Percentiles rank a stretch among this genome's conserved stretches.
phyloP scores from a whole-genome alignment of 345 rosid species.

The Citrus trifoliata region DNA sequence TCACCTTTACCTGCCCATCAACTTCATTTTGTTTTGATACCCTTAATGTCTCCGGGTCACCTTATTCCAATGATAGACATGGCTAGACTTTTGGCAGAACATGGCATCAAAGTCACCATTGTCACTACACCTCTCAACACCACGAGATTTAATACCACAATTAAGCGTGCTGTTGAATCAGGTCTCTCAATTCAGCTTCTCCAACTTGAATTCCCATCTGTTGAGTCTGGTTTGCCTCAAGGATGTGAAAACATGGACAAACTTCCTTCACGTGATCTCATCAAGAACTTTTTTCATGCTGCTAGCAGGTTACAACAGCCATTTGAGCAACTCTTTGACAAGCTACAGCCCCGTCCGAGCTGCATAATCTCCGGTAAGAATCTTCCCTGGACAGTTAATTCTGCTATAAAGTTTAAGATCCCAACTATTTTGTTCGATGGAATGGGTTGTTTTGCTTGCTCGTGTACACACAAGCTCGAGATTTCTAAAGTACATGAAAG shows the following conservation, averaged over 20 bases:
- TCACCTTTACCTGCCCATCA: too few species aligned
- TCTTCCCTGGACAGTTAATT: constrained; percentile 36
- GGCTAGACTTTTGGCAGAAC: too few species aligned
- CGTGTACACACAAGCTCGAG: constrained; percentile 22
- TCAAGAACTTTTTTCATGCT: constrained; percentile 26
- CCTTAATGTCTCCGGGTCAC: too few species aligned
- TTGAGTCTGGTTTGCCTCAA: constrained; percentile 34
- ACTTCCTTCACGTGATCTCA: constrained; percentile 31
- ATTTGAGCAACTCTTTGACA: constrained; percentile 18
- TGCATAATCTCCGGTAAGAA: constrained; percentile 41
- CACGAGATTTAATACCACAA: background rate
- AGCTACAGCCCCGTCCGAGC: constrained; percentile 31
- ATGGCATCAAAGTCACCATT: too few species aligned
- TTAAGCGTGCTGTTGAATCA: constrained; percentile 19
- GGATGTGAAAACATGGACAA: constrained; percentile 44
- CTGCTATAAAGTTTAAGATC: constrained; percentile 27
- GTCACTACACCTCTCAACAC: too few species aligned
- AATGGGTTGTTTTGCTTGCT: constrained; percentile 32
- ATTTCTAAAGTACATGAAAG: constrained; percentile 21
- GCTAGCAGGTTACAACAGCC: constrained; percentile 26
- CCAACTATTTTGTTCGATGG: constrained; percentile 45
- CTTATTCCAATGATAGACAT: too few species aligned
- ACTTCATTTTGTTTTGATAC: too few species aligned
- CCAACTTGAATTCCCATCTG: constrained; percentile 32
- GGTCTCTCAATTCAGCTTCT: constrained; percentile 27